phyloP scores from a whole-genome alignment of 768 basidiomycete genomes.

The Lyophyllum atratum region DNA sequence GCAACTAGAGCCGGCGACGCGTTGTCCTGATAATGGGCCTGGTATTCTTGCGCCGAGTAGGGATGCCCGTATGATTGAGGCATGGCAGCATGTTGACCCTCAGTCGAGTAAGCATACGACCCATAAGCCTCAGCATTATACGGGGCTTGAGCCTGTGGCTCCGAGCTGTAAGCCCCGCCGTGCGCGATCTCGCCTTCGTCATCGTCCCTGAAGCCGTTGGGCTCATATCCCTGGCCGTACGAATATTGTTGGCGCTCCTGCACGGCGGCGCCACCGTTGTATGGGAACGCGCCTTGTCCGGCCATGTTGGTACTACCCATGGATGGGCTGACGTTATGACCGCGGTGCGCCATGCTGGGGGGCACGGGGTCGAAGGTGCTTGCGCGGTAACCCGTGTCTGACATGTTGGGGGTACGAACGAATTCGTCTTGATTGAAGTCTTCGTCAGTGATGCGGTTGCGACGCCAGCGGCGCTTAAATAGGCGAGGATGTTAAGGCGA shows the following conservation, averaged over 20 bases:
- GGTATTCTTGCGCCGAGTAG: constrained; percentile 21
- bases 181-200: constrained; percentile 28
- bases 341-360: constrained; percentile 30
- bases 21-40: constrained; percentile 21
- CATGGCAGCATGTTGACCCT: constrained; percentile 33
- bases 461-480: constrained; percentile 37
- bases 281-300: constrained; percentile 37
- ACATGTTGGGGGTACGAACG: constrained; percentile 22
- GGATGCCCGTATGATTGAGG: constrained; percentile 26
- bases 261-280: constrained; percentile 8
- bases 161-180: constrained; percentile 40
- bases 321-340: constrained; percentile 28
- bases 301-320: constrained; percentile 36
- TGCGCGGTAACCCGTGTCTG: constrained; percentile 22
- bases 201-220: constrained; percentile 24
- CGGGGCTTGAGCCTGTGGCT: constrained; percentile 37
- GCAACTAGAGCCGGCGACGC: constrained; percentile 20
- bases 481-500: constrained; percentile 2
- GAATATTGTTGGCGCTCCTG: constrained; percentile 42
- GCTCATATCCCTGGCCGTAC: constrained; percentile 34
- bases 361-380: constrained; percentile 25
- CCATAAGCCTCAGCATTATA: constrained; percentile 48
- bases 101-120: constrained; percentile 37
- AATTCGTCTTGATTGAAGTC: constrained; percentile 37
- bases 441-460: constrained; percentile 30